phyloP scores from a whole-genome alignment of 73 alveolate species.

The Stentor roeselii region DNA sequence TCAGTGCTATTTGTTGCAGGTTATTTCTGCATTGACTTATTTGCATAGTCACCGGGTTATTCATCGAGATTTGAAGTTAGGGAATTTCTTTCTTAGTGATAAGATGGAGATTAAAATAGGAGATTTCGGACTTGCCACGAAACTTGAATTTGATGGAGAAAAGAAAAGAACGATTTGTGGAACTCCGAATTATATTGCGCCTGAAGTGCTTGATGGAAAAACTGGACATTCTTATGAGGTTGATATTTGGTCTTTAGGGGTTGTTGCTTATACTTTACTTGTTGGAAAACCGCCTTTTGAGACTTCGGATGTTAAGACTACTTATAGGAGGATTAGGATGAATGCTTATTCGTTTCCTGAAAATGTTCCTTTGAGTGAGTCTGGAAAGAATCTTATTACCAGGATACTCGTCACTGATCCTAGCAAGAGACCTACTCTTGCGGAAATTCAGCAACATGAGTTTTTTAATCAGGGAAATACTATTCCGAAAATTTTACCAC shows the following conservation, averaged over 20 bases:
- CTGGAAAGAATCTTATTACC: constrained; percentile 75
- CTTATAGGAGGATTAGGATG: constrained; percentile 85
- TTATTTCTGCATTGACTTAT: constrained; percentile 51
- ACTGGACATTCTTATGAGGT: constrained; percentile 85
- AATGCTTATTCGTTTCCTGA: constrained; percentile 88
- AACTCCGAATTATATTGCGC: constrained; percentile 84
- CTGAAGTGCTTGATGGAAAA: constrained; percentile 73
- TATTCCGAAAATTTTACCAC: constrained; percentile 87
- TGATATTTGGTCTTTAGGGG: constrained; percentile 87
- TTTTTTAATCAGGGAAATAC: constrained; percentile 79
- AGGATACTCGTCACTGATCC: constrained; percentile 86
- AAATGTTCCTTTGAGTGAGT: constrained; percentile 79
- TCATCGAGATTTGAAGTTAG: constrained; percentile 77
- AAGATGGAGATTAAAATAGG: constrained; percentile 79
- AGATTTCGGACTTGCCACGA: constrained; percentile 80
- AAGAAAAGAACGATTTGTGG: constrained; percentile 87
- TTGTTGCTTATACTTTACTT: constrained; percentile 70
- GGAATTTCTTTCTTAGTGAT: constrained; percentile 59
- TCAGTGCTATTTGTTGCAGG: constrained; percentile 49
- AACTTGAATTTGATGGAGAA: constrained; percentile 74
- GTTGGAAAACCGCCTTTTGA: constrained; percentile 88
- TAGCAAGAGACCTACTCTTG: constrained; percentile 84
- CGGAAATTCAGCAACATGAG: constrained; percentile 84
- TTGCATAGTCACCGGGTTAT: constrained; percentile 59
- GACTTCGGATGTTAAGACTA: constrained; percentile 84